A percentile compares a stretch with the other conserved stretches of the same genome.
These are phyloP conservation scores for Metarhizium anisopliae DNA, from an alignment of 2,329 filamentous ascomycete species.

Conservation along the genomic window DNA sequence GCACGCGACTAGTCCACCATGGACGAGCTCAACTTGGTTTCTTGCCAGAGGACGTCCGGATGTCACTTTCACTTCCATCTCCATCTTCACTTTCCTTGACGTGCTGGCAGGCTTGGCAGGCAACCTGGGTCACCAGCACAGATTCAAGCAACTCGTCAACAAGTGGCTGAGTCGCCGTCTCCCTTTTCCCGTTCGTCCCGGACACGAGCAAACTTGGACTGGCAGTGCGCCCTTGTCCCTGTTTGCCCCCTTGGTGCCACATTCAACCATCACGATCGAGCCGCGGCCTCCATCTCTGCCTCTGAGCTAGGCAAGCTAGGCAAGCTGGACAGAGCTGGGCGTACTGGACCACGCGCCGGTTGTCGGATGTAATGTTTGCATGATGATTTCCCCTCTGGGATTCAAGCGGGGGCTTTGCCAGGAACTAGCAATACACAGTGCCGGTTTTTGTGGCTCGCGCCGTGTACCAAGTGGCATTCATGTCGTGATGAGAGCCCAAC, in stretches of 20 bases:
- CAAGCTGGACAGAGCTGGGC: neutral
- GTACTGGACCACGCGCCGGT: neutral
- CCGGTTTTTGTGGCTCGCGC: neutral
- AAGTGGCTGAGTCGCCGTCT: neutral
- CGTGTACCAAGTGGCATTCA: neutral
- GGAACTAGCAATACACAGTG: slow-evolving; percentile 1
- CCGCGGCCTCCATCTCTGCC: neutral
- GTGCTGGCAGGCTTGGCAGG: neutral
- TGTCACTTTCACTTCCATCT: neutral
- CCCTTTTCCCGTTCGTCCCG: neutral
- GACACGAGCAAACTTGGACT: neutral
- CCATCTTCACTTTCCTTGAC: neutral
- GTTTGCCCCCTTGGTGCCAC: neutral
- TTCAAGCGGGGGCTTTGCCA: neutral
- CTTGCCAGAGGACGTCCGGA: neutral
- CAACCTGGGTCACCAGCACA: neutral
- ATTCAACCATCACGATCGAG: neutral
- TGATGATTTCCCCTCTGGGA: slow-evolving; percentile 1
- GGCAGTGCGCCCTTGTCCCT: too few relatives aligned
- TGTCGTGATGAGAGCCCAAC: neutral
- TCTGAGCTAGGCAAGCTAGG: too few relatives aligned
- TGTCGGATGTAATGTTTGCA: slow-evolving; percentile 3
- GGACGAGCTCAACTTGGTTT: neutral
- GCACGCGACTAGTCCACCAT: neutral
- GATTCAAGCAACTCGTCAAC: neutral